Evolutionary conservation across 1,284 basidiomycete genomes (phyloP).

Genomic region (Heterobasidion parviporum): DNA sequence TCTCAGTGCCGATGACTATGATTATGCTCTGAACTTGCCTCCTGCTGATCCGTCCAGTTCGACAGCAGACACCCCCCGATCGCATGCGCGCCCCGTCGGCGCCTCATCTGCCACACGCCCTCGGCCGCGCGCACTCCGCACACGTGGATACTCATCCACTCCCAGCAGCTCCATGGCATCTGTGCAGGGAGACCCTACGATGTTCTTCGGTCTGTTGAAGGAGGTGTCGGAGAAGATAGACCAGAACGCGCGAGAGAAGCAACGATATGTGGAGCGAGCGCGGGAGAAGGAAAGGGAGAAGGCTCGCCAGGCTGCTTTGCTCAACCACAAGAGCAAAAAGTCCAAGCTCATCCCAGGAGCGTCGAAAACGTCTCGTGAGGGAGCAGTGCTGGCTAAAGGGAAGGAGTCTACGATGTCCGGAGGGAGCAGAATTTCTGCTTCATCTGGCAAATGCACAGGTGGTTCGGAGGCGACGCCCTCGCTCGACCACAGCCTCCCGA

Average conservation of each 20-base stretch:
- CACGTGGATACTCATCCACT: neutral
- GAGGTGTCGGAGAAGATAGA: neutral
- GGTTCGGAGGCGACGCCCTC: neutral
- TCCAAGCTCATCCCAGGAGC: neutral
- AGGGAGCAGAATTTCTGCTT: too few relatives aligned
- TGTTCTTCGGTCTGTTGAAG: neutral
- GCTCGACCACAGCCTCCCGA: neutral
- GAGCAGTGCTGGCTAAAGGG: too few relatives aligned
- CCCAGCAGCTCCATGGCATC: neutral
- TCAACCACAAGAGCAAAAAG: neutral
- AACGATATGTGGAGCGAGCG: neutral
- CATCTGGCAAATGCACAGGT: neutral
- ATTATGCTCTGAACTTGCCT: neutral
- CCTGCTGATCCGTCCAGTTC: neutral
- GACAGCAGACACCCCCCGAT: neutral
- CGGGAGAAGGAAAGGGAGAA: neutral
- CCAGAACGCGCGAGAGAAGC: neutral
- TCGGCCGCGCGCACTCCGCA: neutral
- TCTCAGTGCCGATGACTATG: neutral
- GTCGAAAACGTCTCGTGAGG: neutral
- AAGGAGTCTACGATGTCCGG: too few relatives aligned
- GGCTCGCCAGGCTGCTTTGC: neutral
- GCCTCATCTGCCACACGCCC: neutral
- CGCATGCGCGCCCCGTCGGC: neutral
- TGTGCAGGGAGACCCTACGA: neutral